Evolutionary conservation across 129 eudicot genomes (phyloP), one percentile per base, ranked within the genome.

Genomic region (Glebionis coronaria): DNA sequence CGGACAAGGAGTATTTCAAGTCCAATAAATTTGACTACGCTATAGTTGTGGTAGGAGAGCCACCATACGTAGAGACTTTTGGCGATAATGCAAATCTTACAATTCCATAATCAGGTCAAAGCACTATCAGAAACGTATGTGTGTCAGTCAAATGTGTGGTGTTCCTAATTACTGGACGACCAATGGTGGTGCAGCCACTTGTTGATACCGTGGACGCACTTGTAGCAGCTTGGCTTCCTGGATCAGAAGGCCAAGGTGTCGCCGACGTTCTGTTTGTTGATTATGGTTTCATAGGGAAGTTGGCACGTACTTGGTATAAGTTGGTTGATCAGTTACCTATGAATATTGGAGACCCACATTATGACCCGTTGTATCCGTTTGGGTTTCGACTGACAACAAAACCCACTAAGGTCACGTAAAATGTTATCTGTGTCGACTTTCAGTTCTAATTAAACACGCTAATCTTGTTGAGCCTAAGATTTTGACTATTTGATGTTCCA

Each of bases 181-280:
- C 91, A 0, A 76, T 84, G 19, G 91, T 84, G 56, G 73, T 87
- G 5, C 67, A 82, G 38, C 88, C 95, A 3, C 84, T 79, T 63
- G 63, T 83, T 38, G 69, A 76, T 28, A 69, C 61, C 11, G 76
- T 87, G 9, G 85, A 83, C 16, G 85, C 81, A 14, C 82, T 87
- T 19, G 90, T 87, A 13, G 95, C 95, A 18, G 90, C 95, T 49
- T 87, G 95, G 90, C 90, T 87, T 28, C 95, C 95, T 20, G 95
- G n/a, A n/a, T n/a, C n/a, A n/a, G n/a, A n/a, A n/a, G n/a, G n/a
- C n/a, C n/a, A n/a, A n/a, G n/a, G n/a, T 42, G 70, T 87, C 18
- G 75, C 90, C 45, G 85, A 85, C 74, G 85, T 85, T 62, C 19
- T 85, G 51, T 82, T 71, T 63, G 87, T 85, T 25, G 81, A 78